Conservation (phyloP, 2,329 filamentous ascomycete species). For the Talaromyces albobiverticillius region DNA sequence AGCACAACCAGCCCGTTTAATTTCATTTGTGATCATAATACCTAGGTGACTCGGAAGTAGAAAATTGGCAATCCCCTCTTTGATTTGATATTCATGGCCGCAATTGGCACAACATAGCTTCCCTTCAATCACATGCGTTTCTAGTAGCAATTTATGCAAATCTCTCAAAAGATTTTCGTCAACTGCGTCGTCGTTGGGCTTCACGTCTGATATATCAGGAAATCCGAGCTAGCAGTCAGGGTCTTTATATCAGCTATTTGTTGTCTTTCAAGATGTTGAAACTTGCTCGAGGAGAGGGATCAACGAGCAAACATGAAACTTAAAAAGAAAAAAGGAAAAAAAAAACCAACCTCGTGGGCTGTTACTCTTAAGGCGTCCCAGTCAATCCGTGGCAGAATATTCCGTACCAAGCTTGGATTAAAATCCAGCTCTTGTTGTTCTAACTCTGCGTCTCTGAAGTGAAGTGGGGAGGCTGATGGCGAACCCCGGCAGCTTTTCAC, state of each 20-base stretch:
- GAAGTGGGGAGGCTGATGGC: constrained; percentile 78
- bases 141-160: constrained; percentile 75
- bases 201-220: constrained; percentile 64
- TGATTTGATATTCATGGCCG: constrained; percentile 88
- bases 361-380: constrained; percentile 78
- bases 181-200: constrained; percentile 62
- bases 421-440: constrained; percentile 79
- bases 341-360: constrained; percentile 57
- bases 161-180: constrained; percentile 72
- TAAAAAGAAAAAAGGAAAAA: not conserved
- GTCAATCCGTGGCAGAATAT: constrained; percentile 82
- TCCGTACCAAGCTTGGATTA: constrained; percentile 75
- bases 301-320: not conserved
- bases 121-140: constrained; percentile 86
- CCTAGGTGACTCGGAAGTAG: constrained; percentile 86
- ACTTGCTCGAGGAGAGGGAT: too few relatives aligned
- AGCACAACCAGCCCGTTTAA: not conserved
- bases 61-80: constrained; percentile 96
- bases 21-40: constrained; percentile 14
- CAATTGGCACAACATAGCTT: constrained; percentile 89
- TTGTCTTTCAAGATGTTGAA: not conserved
- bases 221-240: constrained; percentile 65
- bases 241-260: not conserved
- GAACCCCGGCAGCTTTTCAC: constrained; percentile 90
- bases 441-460: constrained; percentile 88